Evolutionary conservation across 169 alveolate species (phyloP).

Genomic region (Plasmodium chabaudi): DNA sequence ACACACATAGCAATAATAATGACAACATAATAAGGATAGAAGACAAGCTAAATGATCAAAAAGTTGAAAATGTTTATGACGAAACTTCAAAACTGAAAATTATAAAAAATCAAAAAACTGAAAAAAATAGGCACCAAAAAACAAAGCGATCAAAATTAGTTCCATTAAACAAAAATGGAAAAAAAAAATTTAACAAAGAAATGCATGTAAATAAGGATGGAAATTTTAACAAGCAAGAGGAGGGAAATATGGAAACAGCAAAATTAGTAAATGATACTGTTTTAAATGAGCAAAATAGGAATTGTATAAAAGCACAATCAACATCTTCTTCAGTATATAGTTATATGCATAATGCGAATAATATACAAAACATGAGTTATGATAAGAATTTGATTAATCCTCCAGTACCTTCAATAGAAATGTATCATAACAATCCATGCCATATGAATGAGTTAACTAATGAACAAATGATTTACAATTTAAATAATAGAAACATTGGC

Average conservation of each 20-base stretch:
- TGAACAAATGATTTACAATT: slow-evolving; percentile 53
- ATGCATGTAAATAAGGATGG: not conserved
- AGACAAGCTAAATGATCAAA: not conserved
- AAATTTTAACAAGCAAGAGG: not conserved
- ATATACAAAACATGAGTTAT: slow-evolving; percentile 27
- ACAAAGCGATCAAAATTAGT: slow-evolving; percentile 39
- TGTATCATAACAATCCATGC: slow-evolving; percentile 48
- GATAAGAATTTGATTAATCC: slow-evolving; percentile 59
- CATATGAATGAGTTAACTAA: slow-evolving; percentile 44
- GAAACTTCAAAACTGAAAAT: not conserved
- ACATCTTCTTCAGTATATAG: slow-evolving; percentile 61
- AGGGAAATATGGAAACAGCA: not conserved
- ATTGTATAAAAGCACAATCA: slow-evolving; percentile 7
- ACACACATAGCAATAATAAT: slow-evolving; percentile 2
- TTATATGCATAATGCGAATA: slow-evolving; percentile 35
- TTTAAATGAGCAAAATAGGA: slow-evolving; percentile 2
- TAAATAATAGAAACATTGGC: slow-evolving; percentile 55
- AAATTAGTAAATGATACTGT: not conserved
- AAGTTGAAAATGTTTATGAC: not conserved
- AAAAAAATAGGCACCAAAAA: slow-evolving; percentile 18
- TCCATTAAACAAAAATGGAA: slow-evolving; percentile 14
- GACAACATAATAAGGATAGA: not conserved
- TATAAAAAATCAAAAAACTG: slow-evolving; percentile 9
- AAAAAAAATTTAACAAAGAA: slow-evolving; percentile 21
- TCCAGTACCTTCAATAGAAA: slow-evolving; percentile 31